These are phyloP conservation scores for Linum tenue DNA, from an alignment of 345 rosid genomes.

Conservation along the genomic window DNA sequence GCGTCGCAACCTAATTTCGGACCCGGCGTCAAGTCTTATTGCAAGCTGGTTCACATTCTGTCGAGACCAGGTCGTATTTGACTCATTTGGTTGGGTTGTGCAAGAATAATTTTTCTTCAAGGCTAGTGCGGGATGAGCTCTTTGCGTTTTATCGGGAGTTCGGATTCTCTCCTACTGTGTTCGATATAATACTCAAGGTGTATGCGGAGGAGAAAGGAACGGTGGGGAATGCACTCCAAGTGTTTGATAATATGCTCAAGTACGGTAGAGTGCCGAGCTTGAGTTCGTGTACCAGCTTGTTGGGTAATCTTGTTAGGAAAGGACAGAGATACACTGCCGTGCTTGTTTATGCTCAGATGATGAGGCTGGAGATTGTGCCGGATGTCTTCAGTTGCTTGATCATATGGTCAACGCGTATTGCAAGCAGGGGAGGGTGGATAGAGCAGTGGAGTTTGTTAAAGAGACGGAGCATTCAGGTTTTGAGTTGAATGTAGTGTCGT, in stretches of 20 bases:
- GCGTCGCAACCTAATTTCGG: conserved; percentile 46
- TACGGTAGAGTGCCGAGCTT: conserved; percentile 51
- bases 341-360: conserved; percentile 63
- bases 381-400: conserved; percentile 68
- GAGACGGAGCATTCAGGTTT: conserved; percentile 44
- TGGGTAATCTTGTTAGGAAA: conserved; percentile 55
- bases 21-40: conserved; percentile 54
- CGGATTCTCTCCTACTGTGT: conserved; percentile 53
- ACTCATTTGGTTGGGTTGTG: conserved; percentile 40
- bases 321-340: conserved; percentile 42
- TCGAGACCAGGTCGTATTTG: conserved; percentile 45
- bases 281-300: conserved; percentile 59
- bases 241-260: conserved; percentile 77
- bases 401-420: conserved; percentile 66
- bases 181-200: conserved; percentile 73
- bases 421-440: conserved; percentile 38
- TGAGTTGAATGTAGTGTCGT: conserved; percentile 55
- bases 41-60: conserved; percentile 66
- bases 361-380: conserved; percentile 49
- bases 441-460: conserved; percentile 42
- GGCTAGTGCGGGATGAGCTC: conserved; percentile 53
- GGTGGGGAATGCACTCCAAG: conserved; percentile 61
- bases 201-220: conserved; percentile 53
- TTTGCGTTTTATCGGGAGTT: conserved; percentile 42
- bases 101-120: conserved; percentile 32